A percentile compares a stretch with the other conserved stretches of the same genome.
Conservation (phyloP, 2,329 filamentous ascomycete genomes). For the Aspergillus awamori region DNA sequence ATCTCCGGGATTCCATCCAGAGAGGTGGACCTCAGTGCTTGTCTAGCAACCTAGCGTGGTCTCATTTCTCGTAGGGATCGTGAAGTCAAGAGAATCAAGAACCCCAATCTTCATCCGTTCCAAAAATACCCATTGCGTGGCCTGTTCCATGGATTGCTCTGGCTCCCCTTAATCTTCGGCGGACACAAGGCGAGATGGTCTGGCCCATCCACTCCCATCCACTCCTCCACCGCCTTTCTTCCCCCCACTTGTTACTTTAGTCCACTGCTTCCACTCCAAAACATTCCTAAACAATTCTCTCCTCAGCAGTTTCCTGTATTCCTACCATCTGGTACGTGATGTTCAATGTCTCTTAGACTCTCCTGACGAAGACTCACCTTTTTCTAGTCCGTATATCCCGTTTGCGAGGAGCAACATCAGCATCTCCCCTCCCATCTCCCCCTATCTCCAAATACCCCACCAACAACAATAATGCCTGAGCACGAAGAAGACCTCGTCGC, state of each 20-base stretch:
- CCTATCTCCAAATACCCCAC: conserved; percentile 8
- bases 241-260: conserved; percentile 12
- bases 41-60: background rate
- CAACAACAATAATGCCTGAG: conserved; percentile 59
- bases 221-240: conserved; percentile 8
- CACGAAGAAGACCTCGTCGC: conserved; percentile 81
- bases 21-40: background rate
- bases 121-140: background rate
- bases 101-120: background rate
- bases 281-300: conserved; percentile 10
- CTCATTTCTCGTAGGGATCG: background rate
- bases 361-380: background rate
- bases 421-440: background rate
- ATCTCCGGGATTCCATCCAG: too few relatives aligned
- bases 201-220: background rate
- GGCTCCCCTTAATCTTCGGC: background rate
- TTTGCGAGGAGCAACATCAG: background rate
- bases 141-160: background rate
- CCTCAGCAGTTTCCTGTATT: background rate
- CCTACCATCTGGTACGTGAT: background rate
- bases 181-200: background rate
- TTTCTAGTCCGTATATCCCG: background rate
- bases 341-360: background rate
- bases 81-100: background rate
- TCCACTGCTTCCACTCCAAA: conserved; percentile 12